Evolutionary conservation across 148 eudicot species (phyloP).

Genomic region (Rhododendron mucronatum): DNA sequence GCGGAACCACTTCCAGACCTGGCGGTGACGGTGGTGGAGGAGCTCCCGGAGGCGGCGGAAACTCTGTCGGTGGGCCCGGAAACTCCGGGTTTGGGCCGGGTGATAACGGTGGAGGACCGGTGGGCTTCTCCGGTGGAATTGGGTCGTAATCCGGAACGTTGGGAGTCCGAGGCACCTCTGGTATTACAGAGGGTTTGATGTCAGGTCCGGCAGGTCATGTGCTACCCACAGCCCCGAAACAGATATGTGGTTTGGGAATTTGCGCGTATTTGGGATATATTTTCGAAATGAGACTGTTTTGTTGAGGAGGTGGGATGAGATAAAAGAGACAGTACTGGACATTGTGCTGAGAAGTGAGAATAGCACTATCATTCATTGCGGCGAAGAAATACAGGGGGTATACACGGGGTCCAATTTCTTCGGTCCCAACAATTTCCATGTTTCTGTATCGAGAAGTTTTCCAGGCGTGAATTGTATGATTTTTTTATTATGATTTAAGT

Average conservation of each 20-base stretch:
- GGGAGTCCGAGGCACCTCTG: conserved; percentile 13
- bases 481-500: too few species aligned
- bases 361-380: not conserved
- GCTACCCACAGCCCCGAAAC: not conserved
- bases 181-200: not conserved
- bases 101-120: conserved; percentile 15
- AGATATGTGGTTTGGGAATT: not conserved
- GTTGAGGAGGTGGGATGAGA: not conserved
- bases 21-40: not conserved
- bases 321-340: not conserved
- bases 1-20: not conserved
- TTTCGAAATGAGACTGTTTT: not conserved
- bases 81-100: conserved; percentile 16
- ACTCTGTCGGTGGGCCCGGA: conserved; percentile 20
- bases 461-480: too few species aligned
- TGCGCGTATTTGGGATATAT: not conserved
- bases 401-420: too few species aligned
- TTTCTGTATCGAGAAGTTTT: too few species aligned
- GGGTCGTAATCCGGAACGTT: conserved; percentile 22
- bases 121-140: conserved; percentile 17
- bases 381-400: too few species aligned
- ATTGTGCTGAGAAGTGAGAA: not conserved
- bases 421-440: too few species aligned
- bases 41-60: not conserved
- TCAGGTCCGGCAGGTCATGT: not conserved